phyloP scores from a whole-genome alignment of 2,329 filamentous ascomycete genomes.

The Aspergillus fumigatus region DNA sequence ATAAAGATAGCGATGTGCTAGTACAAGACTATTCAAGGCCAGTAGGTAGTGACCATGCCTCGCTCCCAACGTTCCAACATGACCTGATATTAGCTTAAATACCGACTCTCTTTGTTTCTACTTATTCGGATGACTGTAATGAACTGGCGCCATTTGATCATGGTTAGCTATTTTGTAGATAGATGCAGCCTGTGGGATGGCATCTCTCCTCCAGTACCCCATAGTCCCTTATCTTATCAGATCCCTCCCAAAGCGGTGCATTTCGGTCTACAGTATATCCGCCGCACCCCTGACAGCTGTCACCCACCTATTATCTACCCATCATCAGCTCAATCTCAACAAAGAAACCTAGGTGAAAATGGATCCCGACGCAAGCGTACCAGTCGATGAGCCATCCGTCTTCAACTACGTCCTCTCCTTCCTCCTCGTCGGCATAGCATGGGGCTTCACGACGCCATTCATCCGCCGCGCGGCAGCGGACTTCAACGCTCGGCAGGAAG shows the following conservation, averaged over 20 bases:
- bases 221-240: not conserved
- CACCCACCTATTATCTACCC: not conserved
- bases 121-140: no score
- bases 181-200: no score
- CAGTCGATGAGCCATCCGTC: slow-evolving; percentile 31
- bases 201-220: no score
- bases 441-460: slow-evolving; percentile 90
- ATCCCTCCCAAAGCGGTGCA: not conserved
- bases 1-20: no score
- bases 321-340: not conserved
- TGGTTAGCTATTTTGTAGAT: no score
- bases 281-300: not conserved
- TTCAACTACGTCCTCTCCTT: slow-evolving; percentile 87
- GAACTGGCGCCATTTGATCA: no score
- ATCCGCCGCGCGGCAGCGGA: slow-evolving; percentile 79
- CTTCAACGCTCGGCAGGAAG: slow-evolving; percentile 57
- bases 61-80: no score
- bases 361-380: slow-evolving; percentile 28
- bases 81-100: no score
- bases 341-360: slow-evolving; percentile 12
- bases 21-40: no score
- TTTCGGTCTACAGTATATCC: no score
- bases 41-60: no score
- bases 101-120: no score
- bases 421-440: slow-evolving; percentile 83